Conservation (phyloP, 176 grass and related monocot species). For the Coix lacrymajobi region DNA sequence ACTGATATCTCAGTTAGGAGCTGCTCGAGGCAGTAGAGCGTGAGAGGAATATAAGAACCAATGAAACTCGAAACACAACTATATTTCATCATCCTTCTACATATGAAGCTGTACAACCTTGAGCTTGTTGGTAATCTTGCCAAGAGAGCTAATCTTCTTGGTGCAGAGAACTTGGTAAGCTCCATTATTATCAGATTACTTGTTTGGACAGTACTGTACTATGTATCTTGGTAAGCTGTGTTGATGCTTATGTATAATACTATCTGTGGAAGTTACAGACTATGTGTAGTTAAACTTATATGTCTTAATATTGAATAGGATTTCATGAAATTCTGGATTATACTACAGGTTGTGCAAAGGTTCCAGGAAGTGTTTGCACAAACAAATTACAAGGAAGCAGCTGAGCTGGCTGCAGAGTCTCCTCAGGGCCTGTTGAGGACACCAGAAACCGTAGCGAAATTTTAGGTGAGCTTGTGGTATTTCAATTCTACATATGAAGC, state of each 20-base stretch:
- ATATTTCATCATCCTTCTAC: conserved; percentile 84
- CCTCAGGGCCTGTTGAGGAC: conserved; percentile 88
- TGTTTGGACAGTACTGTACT: background rate
- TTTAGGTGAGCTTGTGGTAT: conserved; percentile 56
- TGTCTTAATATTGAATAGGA: background rate
- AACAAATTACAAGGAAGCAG: conserved; percentile 98
- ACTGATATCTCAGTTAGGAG: conserved; percentile 58
- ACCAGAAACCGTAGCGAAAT: conserved; percentile 89
- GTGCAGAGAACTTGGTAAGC: conserved; percentile 90
- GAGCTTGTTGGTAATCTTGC: conserved; percentile 98
- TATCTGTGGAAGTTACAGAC: background rate
- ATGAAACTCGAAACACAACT: conserved; percentile 50
- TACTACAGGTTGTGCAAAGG: conserved; percentile 84
- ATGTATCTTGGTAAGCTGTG: background rate
- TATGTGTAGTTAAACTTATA: background rate
- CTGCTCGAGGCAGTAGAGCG: conserved; percentile 69
- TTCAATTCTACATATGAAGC: background rate
- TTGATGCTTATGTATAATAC: background rate
- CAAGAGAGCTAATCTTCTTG: conserved; percentile 97
- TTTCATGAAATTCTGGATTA: conserved; percentile 12
- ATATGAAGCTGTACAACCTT: conserved; percentile 88
- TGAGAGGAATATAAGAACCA: conserved; percentile 67
- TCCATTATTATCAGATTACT: background rate
- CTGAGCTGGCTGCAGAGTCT: conserved; percentile 94
- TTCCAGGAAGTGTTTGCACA: conserved; percentile 93